These are phyloP conservation scores for Porpolomopsis calyptriformis DNA, from an alignment of 768 basidiomycete species.

Conservation along the genomic window DNA sequence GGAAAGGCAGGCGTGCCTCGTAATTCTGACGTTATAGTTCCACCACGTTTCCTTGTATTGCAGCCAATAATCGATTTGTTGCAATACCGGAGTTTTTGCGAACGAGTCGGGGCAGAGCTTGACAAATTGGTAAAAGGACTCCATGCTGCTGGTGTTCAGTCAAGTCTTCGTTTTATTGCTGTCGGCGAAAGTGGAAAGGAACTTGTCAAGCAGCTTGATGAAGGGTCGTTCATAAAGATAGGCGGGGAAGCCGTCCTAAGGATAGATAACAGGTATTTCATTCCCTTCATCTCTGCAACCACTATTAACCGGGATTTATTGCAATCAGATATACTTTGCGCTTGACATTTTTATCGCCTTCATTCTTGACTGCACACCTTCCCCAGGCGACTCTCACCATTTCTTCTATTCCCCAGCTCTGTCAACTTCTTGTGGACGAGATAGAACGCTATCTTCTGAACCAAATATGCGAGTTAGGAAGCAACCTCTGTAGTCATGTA, in stretches of 20 bases:
- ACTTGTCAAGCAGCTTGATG: constrained; percentile 40
- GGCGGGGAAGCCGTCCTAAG: constrained; percentile 67
- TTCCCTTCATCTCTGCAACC: background rate
- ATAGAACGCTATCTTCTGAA: constrained; percentile 60
- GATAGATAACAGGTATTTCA: constrained; percentile 52
- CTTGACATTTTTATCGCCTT: constrained; percentile 68
- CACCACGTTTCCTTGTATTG: constrained; percentile 39
- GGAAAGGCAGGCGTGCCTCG: constrained; percentile 18
- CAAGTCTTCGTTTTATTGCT: constrained; percentile 46
- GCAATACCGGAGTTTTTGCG: constrained; percentile 70
- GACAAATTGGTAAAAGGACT: constrained; percentile 39
- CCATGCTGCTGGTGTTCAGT: constrained; percentile 41
- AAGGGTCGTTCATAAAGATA: constrained; percentile 30
- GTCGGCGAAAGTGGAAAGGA: constrained; percentile 59
- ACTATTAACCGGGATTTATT: background rate
- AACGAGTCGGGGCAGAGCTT: constrained; percentile 49
- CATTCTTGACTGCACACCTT: constrained; percentile 65
- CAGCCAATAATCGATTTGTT: constrained; percentile 70
- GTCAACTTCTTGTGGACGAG: constrained; percentile 67
- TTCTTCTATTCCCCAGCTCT: constrained; percentile 66
- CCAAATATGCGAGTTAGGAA: constrained; percentile 59
- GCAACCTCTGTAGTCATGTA: constrained; percentile 36
- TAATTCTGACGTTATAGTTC: constrained; percentile 10
- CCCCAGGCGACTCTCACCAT: constrained; percentile 69
- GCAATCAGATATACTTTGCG: constrained; percentile 54